Evolutionary conservation across 805 yeast species (phyloP).

Genomic region (Metschnikowia corniflorae): DNA sequence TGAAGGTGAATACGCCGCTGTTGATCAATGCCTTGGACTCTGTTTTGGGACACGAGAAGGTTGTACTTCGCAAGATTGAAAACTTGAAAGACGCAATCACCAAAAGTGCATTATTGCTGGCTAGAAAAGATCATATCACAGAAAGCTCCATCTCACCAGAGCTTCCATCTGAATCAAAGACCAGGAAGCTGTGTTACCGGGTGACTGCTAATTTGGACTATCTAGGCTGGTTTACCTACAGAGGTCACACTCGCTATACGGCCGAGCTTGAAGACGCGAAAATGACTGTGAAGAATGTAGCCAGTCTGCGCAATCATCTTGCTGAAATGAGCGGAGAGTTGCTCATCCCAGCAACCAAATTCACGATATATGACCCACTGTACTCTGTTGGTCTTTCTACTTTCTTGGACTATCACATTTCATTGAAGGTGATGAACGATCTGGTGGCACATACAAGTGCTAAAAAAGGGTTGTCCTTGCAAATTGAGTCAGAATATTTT

Average conservation of each 20-base stretch:
- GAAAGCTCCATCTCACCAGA: not conserved
- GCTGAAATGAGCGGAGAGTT: constrained; percentile 35
- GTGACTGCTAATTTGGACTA: constrained; percentile 30
- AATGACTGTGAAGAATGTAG: constrained; percentile 23
- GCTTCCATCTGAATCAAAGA: not conserved
- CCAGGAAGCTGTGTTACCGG: constrained; percentile 15
- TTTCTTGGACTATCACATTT: constrained; percentile 42
- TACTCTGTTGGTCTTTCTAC: constrained; percentile 41
- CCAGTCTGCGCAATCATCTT: constrained; percentile 12
- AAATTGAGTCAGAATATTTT: constrained; percentile 55
- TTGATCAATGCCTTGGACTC: constrained; percentile 19
- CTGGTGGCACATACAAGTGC: too few species aligned
- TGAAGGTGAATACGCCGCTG: constrained; percentile 28
- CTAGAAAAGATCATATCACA: not conserved
- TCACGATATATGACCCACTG: constrained; percentile 38
- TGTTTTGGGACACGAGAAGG: constrained; percentile 5
- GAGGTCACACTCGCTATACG: constrained; percentile 30
- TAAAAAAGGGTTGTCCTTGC: constrained; percentile 41
- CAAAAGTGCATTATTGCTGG: not conserved
- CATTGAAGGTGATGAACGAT: constrained; percentile 42
- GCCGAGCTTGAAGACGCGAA: constrained; percentile 34
- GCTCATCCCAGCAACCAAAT: constrained; percentile 38
- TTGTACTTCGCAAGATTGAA: constrained; percentile 9
- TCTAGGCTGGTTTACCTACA: constrained; percentile 32
- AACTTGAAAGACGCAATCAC: constrained; percentile 4